A percentile compares a stretch with the other conserved stretches of the same genome.
Conservation (phyloP, 1,284 basidiomycete genomes). For the Cryptococcus jaspeensis region DNA sequence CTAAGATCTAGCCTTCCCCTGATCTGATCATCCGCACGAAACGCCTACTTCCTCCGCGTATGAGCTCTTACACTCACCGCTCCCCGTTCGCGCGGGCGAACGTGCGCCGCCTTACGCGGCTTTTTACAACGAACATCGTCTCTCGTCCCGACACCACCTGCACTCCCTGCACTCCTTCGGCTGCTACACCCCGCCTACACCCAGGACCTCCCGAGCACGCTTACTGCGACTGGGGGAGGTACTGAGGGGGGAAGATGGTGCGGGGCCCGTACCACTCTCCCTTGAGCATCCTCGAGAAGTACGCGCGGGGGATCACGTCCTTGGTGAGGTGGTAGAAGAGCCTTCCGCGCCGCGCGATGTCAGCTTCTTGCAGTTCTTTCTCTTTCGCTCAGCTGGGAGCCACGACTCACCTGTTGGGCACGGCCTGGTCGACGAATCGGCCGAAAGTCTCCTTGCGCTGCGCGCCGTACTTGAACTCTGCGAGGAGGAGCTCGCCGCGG, state of each 20-base stretch:
- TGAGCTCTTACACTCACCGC: not conserved
- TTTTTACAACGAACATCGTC: not conserved
- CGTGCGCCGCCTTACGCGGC: too few species aligned
- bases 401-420: conserved; percentile 52
- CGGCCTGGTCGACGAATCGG: conserved; percentile 65
- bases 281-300: conserved; percentile 80
- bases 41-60: not conserved
- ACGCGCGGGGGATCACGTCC: conserved; percentile 80
- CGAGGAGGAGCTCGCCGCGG: conserved; percentile 69
- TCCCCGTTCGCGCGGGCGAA: not conserved
- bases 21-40: not conserved
- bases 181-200: not conserved
- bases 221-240: conserved; percentile 13
- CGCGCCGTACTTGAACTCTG: conserved; percentile 79
- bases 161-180: not conserved
- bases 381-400: not conserved
- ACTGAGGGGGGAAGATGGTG: conserved; percentile 46
- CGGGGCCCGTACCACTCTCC: conserved; percentile 53
- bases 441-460: conserved; percentile 84
- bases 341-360: conserved; percentile 44
- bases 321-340: conserved; percentile 91
- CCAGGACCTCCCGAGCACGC: not conserved
- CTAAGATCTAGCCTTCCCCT: too few species aligned
- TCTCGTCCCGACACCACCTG: not conserved
- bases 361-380: not conserved